Conservation (phyloP, 2,329 filamentous ascomycete genomes). For the Fusarium guadeloupense region DNA sequence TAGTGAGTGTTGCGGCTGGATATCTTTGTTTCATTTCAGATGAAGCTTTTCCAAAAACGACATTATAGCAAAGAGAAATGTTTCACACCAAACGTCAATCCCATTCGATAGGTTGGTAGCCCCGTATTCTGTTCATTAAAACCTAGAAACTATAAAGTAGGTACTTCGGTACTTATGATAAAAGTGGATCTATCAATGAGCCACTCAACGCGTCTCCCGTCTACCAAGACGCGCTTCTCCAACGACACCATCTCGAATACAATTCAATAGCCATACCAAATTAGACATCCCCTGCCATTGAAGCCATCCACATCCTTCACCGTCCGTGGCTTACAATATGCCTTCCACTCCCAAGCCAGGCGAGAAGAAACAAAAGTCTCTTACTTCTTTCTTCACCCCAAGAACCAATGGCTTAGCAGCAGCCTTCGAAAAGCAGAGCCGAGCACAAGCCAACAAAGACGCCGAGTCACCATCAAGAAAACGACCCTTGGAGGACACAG, state of each 20-base stretch:
- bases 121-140: too few species aligned
- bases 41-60: too few species aligned
- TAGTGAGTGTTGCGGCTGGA: too few species aligned
- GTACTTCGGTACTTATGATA: background rate
- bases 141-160: too few species aligned
- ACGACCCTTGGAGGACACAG: slow-evolving; percentile 59
- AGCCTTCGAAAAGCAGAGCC: slow-evolving; percentile 47
- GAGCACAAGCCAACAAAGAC: slow-evolving; percentile 41
- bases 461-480: slow-evolving; percentile 54
- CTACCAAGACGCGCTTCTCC: slow-evolving; percentile 34
- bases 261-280: background rate
- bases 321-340: slow-evolving; percentile 40
- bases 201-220: slow-evolving; percentile 45
- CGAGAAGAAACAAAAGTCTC: slow-evolving; percentile 78
- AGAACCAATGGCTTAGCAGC: slow-evolving; percentile 62
- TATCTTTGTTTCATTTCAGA: too few species aligned
- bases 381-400: slow-evolving; percentile 86
- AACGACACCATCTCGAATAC: slow-evolving; percentile 35
- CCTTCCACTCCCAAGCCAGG: slow-evolving; percentile 51
- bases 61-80: too few species aligned
- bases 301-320: background rate
- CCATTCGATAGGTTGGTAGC: too few species aligned
- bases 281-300: slow-evolving; percentile 14
- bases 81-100: too few species aligned
- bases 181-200: slow-evolving; percentile 31